These are phyloP conservation scores for Biscogniauxia sp. DNA, from an alignment of 2,329 filamentous ascomycete species.

Conservation along the genomic window DNA sequence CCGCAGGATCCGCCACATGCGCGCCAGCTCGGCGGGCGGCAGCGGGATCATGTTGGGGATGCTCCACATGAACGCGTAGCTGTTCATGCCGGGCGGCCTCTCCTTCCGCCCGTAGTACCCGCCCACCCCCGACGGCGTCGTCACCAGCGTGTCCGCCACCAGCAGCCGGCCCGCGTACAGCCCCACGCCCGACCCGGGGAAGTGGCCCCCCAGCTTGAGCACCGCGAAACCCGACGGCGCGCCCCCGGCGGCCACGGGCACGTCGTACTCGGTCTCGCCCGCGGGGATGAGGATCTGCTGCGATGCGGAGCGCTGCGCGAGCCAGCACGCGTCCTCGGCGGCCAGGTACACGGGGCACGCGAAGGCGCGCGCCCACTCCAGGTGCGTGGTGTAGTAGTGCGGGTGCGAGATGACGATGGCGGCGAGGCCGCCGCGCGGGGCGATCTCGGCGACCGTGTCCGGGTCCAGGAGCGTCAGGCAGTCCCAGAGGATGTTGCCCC, in stretches of 20 bases:
- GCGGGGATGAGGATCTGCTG: conserved; percentile 45
- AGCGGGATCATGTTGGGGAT: conserved; percentile 75
- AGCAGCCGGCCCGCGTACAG: conserved; percentile 63
- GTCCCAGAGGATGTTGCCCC: conserved; percentile 79
- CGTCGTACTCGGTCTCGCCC: conserved; percentile 37
- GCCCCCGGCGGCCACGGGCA: conserved; percentile 24
- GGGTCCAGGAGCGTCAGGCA: conserved; percentile 68
- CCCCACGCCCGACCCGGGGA: conserved; percentile 69
- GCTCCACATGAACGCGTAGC: conserved; percentile 73
- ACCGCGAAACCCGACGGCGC: conserved; percentile 51
- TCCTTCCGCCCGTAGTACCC: conserved; percentile 40
- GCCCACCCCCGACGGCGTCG: conserved; percentile 58
- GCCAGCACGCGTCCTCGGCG: conserved; percentile 64
- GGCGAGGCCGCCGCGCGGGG: conserved; percentile 60
- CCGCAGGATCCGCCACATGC: conserved; percentile 69
- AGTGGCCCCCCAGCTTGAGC: conserved; percentile 76
- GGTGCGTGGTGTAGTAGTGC: conserved; percentile 77
- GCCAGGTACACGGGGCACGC: conserved; percentile 68
- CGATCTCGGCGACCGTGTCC: conserved; percentile 58
- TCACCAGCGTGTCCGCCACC: conserved; percentile 74
- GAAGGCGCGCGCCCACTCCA: conserved; percentile 71
- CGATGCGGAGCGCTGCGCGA: conserved; percentile 41
- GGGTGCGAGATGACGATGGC: conserved; percentile 78
- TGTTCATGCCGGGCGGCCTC: conserved; percentile 45
- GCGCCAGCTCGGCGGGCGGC: conserved; percentile 56